These are phyloP conservation scores for Ceriops zippeliana DNA, from an alignment of 345 rosid species.

Conservation along the genomic window DNA sequence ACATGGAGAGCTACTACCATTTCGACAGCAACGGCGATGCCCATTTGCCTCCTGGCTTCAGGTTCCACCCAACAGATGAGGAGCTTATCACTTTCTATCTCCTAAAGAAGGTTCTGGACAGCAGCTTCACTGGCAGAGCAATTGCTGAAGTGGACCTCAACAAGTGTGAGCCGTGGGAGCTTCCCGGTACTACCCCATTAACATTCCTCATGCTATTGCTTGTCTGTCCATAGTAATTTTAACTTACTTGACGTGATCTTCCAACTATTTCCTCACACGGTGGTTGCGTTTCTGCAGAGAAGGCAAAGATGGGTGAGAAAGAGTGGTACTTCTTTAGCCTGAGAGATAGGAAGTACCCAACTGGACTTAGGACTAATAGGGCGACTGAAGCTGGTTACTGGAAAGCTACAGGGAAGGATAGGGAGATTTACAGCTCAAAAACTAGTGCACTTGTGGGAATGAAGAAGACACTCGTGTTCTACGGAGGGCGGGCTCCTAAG, in stretches of 20 bases:
- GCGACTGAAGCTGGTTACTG: constrained; percentile 97
- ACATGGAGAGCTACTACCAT: constrained; percentile 49
- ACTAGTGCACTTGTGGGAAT: constrained; percentile 78
- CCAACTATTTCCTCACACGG: not conserved
- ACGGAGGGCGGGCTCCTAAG: constrained; percentile 88
- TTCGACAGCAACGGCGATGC: constrained; percentile 45
- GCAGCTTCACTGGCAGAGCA: constrained; percentile 66
- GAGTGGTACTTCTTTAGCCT: constrained; percentile 93
- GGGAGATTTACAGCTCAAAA: constrained; percentile 85
- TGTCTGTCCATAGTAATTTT: not conserved
- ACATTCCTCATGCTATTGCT: not conserved
- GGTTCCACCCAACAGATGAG: constrained; percentile 95
- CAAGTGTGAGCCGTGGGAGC: constrained; percentile 98
- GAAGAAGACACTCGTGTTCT: constrained; percentile 92
- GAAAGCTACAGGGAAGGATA: constrained; percentile 95
- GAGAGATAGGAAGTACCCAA: constrained; percentile 88
- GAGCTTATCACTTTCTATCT: constrained; percentile 90
- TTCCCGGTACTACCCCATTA: constrained; percentile 53
- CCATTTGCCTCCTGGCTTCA: constrained; percentile 80
- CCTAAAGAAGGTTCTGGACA: constrained; percentile 72
- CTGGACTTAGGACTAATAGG: constrained; percentile 88
- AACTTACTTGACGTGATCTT: not conserved
- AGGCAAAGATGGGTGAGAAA: constrained; percentile 93
- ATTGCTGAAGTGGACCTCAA: constrained; percentile 88
- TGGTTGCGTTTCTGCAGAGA: constrained; percentile 39